phyloP scores from a whole-genome alignment of 2,329 filamentous ascomycete genomes.

The Ceratocystis cacaofunesta region DNA sequence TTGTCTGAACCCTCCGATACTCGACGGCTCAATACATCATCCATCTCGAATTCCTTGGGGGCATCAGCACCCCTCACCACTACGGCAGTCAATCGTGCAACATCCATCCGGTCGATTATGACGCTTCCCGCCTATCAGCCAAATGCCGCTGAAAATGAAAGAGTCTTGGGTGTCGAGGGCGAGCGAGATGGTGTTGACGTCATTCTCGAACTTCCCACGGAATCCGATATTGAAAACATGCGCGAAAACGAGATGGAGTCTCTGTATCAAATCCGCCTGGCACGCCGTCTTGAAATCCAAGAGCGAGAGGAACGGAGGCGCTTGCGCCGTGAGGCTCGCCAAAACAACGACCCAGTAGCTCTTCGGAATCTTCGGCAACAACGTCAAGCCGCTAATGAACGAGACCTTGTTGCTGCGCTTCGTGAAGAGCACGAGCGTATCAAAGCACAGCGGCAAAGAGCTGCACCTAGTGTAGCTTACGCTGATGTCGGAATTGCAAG shows the following conservation, averaged over 20 bases:
- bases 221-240: constrained; percentile 61
- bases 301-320: constrained; percentile 65
- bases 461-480: constrained; percentile 63
- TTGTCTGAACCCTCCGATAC: constrained; percentile 15
- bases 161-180: constrained; percentile 73
- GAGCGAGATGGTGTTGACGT: constrained; percentile 84
- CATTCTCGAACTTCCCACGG: constrained; percentile 70
- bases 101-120: constrained; percentile 83
- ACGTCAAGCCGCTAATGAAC: constrained; percentile 31
- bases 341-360: constrained; percentile 51
- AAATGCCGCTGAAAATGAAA: constrained; percentile 59
- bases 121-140: constrained; percentile 76
- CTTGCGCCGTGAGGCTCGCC: constrained; percentile 55
- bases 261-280: constrained; percentile 73
- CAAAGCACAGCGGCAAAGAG: constrained; percentile 44
- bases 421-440: constrained; percentile 41
- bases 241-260: constrained; percentile 87
- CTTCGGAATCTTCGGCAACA: constrained; percentile 51
- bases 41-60: constrained; percentile 1
- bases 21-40: constrained; percentile 10
- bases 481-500: constrained; percentile 60
- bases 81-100: constrained; percentile 55
- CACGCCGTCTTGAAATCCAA: constrained; percentile 57
- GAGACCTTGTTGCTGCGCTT: constrained; percentile 44
- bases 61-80: constrained; percentile 10